Evolutionary conservation across 805 yeast genomes (phyloP).

Genomic region (Wickerhamiella sorbophila): DNA sequence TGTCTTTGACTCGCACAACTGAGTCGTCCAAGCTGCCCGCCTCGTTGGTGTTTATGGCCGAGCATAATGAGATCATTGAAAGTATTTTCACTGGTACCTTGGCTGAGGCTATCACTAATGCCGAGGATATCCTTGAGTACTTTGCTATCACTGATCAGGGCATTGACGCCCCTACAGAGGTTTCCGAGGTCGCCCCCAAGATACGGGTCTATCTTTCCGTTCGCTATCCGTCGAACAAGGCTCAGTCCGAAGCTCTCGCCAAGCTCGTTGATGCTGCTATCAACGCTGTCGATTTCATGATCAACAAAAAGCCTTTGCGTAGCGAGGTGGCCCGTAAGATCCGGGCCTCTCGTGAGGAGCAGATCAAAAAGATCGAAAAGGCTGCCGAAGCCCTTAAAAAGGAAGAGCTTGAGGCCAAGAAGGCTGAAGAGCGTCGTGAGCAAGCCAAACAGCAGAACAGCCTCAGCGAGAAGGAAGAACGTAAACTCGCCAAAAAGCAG

Average conservation of each 20-base stretch:
- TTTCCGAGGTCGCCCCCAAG: conserved; percentile 19
- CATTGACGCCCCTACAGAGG: conserved; percentile 48
- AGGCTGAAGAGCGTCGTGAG: conserved; percentile 38
- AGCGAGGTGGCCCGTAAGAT: conserved; percentile 67
- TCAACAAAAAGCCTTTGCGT: conserved; percentile 40
- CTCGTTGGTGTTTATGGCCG: conserved; percentile 78
- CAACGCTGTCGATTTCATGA: conserved; percentile 43
- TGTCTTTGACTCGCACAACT: conserved; percentile 70
- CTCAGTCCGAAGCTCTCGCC: conserved; percentile 37
- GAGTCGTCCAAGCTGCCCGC: conserved; percentile 60
- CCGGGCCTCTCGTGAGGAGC: conserved; percentile 61
- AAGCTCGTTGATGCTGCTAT: conserved; percentile 42
- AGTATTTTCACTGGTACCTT: conserved; percentile 38
- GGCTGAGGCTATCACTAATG: conserved; percentile 32
- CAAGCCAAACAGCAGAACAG: conserved; percentile 51
- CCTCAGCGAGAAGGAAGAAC: conserved; percentile 64
- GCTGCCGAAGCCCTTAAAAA: conserved; percentile 47
- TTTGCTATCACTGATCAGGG: conserved; percentile 79
- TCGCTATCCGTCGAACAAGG: conserved; percentile 34
- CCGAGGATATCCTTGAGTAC: conserved; percentile 40
- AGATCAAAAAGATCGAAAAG: conserved; percentile 54
- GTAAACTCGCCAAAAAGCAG: conserved; percentile 63
- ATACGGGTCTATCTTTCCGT: conserved; percentile 40
- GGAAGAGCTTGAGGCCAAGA: conserved; percentile 57
- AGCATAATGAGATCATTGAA: conserved; percentile 67